Conservation (phyloP, 106 monocot species). For the Ottelia alismoides region DNA sequence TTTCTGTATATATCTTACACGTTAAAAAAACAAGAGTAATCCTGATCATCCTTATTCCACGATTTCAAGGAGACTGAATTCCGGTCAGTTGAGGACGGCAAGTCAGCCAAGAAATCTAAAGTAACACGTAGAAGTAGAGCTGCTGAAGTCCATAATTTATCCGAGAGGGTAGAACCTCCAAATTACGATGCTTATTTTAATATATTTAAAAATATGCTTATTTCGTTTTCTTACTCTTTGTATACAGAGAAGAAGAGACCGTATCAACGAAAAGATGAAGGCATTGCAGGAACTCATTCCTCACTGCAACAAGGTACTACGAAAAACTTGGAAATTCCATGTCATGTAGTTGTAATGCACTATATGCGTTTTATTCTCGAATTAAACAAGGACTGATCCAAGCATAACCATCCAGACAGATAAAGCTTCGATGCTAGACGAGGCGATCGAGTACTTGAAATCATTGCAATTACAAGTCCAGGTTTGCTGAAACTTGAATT, state of each 20-base stretch:
- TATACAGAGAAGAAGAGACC: conserved; percentile 80
- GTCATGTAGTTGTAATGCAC: too few species aligned
- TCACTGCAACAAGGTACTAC: conserved; percentile 93
- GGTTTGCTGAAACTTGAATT: conserved; percentile 10
- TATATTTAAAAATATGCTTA: not conserved
- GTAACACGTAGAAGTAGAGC: conserved; percentile 62
- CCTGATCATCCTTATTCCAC: not conserved
- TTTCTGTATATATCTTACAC: too few species aligned
- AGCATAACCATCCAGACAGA: conserved; percentile 9
- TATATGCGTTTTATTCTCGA: not conserved
- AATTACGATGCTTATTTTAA: not conserved
- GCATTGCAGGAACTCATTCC: conserved; percentile 96
- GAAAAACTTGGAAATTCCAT: not conserved
- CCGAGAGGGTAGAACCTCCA: conserved; percentile 56
- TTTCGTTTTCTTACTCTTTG: not conserved
- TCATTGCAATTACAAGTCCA: conserved; percentile 52
- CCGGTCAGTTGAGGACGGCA: conserved; percentile 35
- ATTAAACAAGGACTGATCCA: not conserved
- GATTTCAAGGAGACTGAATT: conserved; percentile 46
- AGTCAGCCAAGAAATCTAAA: conserved; percentile 17
- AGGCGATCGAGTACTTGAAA: conserved; percentile 54
- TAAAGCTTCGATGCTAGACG: conserved; percentile 59
- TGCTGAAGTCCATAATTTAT: conserved; percentile 90
- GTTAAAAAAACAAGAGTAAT: too few species aligned
- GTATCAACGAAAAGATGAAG: conserved; percentile 94